Conservation (phyloP, 2,329 filamentous ascomycete genomes). For the Dissoconium aciculare region DNA sequence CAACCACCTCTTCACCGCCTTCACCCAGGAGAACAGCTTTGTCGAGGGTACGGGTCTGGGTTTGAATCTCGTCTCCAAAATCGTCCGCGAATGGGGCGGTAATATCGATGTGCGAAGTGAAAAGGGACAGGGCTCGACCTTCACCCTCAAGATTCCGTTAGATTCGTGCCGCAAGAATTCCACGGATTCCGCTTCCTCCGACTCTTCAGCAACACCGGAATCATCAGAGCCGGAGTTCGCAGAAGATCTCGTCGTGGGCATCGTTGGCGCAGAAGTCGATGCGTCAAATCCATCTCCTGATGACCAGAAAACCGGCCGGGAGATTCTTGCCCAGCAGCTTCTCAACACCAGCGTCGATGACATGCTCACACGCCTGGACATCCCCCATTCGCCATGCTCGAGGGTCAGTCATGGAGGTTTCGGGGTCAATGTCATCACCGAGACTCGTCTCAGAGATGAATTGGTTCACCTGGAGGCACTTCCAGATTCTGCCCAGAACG, state of each 20-base stretch:
- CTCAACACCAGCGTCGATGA: neutral
- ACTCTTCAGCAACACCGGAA: constrained; percentile 1
- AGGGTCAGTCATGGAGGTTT: neutral
- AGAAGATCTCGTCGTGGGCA: neutral
- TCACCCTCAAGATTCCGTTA: constrained; percentile 10
- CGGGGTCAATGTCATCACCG: neutral
- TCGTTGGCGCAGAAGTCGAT: neutral
- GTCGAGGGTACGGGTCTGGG: constrained; percentile 48
- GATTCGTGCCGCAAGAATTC: too few species aligned
- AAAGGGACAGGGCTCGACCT: constrained; percentile 13
- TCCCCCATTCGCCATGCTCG: neutral
- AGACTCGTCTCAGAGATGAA: neutral
- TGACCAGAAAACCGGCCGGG: too few species aligned
- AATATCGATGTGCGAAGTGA: constrained; percentile 10
- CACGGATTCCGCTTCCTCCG: neutral
- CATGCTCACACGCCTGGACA: neutral
- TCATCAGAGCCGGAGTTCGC: neutral
- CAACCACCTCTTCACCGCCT: constrained; percentile 46
- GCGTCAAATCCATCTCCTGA: neutral
- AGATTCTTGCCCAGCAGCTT: too few species aligned
- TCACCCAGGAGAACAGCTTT: constrained; percentile 47
- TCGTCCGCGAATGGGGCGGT: neutral
- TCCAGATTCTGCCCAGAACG: neutral
- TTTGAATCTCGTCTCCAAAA: constrained; percentile 42
- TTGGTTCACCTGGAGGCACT: neutral